Conservation (phyloP, 169 alveolate genomes). For the Cryptosporidium viatorum region DNA sequence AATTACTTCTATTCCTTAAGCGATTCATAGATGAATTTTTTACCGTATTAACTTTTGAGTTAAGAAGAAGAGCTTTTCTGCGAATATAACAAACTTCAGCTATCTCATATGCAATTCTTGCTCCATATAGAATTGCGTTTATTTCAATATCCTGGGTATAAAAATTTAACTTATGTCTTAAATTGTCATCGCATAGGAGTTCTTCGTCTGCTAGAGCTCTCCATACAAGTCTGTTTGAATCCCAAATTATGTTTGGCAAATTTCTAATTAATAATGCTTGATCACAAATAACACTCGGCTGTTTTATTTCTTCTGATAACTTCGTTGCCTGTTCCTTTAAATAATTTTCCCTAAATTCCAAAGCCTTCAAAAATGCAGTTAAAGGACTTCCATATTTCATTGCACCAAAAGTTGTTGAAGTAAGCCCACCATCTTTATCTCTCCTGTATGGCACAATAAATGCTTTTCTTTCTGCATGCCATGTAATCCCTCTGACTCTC, state of each 20-base stretch:
- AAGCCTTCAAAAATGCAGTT: constrained; percentile 68
- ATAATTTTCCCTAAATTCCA: constrained; percentile 68
- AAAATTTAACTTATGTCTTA: constrained; percentile 20
- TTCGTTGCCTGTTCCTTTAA: constrained; percentile 61
- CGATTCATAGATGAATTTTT: constrained; percentile 2
- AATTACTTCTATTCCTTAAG: neutral
- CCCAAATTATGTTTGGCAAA: constrained; percentile 67
- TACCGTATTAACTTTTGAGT: constrained; percentile 9
- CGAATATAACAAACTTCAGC: constrained; percentile 73
- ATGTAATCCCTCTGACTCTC: constrained; percentile 75
- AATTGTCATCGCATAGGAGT: constrained; percentile 9
- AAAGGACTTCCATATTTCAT: constrained; percentile 75
- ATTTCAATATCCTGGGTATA: constrained; percentile 33
- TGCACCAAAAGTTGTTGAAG: constrained; percentile 74
- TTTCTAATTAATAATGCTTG: constrained; percentile 67
- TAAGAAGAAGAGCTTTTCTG: constrained; percentile 45
- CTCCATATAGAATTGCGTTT: constrained; percentile 62
- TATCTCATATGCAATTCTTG: constrained; percentile 73
- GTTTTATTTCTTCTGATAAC: constrained; percentile 46
- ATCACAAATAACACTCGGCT: constrained; percentile 58
- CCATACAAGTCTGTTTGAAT: constrained; percentile 61
- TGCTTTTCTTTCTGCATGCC: constrained; percentile 76
- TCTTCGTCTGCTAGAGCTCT: constrained; percentile 65
- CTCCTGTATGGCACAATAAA: constrained; percentile 74
- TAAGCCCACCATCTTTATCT: constrained; percentile 74